Evolutionary conservation across 2,329 filamentous ascomycete genomes (phyloP).

Genomic region (Aspergillus sp.): DNA sequence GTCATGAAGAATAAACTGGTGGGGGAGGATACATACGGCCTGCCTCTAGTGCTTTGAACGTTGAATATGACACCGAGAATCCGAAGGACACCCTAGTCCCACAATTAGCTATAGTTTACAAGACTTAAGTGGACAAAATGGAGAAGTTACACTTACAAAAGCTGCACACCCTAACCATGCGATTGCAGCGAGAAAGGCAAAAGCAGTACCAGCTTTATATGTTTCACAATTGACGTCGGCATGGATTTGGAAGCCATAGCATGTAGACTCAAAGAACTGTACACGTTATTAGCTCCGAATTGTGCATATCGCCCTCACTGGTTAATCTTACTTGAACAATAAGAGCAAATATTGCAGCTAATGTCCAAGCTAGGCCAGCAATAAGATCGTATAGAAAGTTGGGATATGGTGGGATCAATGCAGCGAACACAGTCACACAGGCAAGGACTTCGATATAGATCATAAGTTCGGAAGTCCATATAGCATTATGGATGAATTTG

Average conservation of each 20-base stretch:
- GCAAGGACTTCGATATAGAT: slow-evolving; percentile 6
- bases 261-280: slow-evolving; percentile 7
- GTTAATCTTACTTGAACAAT: slow-evolving; percentile 5
- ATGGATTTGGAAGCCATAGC: slow-evolving; percentile 6
- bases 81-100: background rate
- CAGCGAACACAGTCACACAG: background rate
- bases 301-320: background rate
- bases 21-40: background rate
- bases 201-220: slow-evolving; percentile 9
- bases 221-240: background rate
- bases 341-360: slow-evolving; percentile 5
- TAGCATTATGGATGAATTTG: slow-evolving; percentile 3
- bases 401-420: slow-evolving; percentile 6
- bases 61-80: background rate
- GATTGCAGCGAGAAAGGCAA: slow-evolving; percentile 4
- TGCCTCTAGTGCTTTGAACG: background rate
- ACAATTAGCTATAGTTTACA: background rate
- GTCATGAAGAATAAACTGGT: too few relatives aligned
- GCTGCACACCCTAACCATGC: slow-evolving; percentile 4
- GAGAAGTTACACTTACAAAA: background rate
- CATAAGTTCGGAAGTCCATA: slow-evolving; percentile 1
- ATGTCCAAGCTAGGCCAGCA: slow-evolving; percentile 3
- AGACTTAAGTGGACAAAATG: background rate
- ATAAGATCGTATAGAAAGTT: slow-evolving; percentile 8
- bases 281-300: background rate